Percentiles rank a stretch among this genome's conserved stretches.
phyloP scores from a whole-genome alignment of 495 filamentous ascomycete genomes.

The Chaetomidium leptoderma region DNA sequence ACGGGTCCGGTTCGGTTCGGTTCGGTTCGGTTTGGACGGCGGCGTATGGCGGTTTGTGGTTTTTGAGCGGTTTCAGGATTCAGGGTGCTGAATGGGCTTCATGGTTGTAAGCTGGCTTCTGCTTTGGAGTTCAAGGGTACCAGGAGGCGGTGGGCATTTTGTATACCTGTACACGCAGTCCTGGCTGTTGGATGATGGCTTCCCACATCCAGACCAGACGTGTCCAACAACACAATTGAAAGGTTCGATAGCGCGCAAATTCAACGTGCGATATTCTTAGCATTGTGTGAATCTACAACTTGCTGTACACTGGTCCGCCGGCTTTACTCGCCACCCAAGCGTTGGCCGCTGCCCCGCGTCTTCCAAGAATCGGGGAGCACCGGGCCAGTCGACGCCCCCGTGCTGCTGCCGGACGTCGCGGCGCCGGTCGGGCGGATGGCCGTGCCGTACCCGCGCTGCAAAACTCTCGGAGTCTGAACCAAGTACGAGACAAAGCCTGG shows the following conservation, averaged over 20 bases:
- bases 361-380: slow-evolving; percentile 59
- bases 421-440: slow-evolving; percentile 39
- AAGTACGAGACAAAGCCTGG: slow-evolving; percentile 61
- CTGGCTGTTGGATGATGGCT: not conserved
- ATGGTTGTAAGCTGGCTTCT: slow-evolving; percentile 16
- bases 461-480: slow-evolving; percentile 48
- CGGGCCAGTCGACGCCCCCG: slow-evolving; percentile 32
- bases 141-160: no score
- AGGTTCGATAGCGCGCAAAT: not conserved
- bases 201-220: no score
- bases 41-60: not conserved
- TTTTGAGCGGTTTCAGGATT: not conserved
- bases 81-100: not conserved
- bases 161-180: not conserved
- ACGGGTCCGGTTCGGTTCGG: not conserved
- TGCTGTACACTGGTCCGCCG: not conserved
- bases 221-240: not conserved
- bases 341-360: slow-evolving; percentile 59
- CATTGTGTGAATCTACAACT: not conserved
- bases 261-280: not conserved
- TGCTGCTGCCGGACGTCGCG: slow-evolving; percentile 32
- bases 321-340: slow-evolving; percentile 54
- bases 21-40: not conserved
- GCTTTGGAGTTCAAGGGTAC: slow-evolving; percentile 15
- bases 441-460: slow-evolving; percentile 56